Conservation (phyloP, 2,329 filamentous ascomycete species). For the Penicillium sp. region DNA sequence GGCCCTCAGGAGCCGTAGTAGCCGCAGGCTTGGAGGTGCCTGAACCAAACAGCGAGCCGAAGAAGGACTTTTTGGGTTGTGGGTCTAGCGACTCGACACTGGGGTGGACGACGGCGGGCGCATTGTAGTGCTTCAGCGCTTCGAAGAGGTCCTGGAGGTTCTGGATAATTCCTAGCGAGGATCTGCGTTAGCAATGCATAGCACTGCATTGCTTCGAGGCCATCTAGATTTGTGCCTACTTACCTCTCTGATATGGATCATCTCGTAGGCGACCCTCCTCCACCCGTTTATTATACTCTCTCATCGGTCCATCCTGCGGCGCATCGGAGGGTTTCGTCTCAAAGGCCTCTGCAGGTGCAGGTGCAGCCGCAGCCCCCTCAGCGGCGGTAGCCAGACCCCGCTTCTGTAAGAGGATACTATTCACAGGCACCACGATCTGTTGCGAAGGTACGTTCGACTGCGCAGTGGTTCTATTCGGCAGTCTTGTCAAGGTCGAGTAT, state of each 20-base stretch:
- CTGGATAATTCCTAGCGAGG: constrained; percentile 74
- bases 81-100: constrained; percentile 70
- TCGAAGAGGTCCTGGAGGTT: constrained; percentile 87
- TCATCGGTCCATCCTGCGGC: constrained; percentile 67
- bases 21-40: constrained; percentile 37
- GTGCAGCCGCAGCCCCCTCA: constrained; percentile 17
- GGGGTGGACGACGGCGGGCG: constrained; percentile 75
- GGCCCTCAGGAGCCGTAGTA: constrained; percentile 64
- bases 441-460: background rate
- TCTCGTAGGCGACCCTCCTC: constrained; percentile 73
- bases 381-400: constrained; percentile 26
- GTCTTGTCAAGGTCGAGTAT: constrained; percentile 6
- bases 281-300: constrained; percentile 86
- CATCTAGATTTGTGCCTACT: constrained; percentile 18
- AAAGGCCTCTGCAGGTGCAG: background rate
- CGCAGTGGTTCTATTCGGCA: background rate
- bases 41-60: constrained; percentile 52
- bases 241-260: constrained; percentile 88
- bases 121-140: constrained; percentile 72
- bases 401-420: constrained; percentile 18
- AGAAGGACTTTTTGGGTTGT: constrained; percentile 56
- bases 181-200: background rate
- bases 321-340: constrained; percentile 14
- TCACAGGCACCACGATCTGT: constrained; percentile 20
- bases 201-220: background rate